Evolutionary conservation across 148 eudicot genomes (phyloP), one percentile per base, ranked within the genome.

Genomic region (Drosera capensis): DNA sequence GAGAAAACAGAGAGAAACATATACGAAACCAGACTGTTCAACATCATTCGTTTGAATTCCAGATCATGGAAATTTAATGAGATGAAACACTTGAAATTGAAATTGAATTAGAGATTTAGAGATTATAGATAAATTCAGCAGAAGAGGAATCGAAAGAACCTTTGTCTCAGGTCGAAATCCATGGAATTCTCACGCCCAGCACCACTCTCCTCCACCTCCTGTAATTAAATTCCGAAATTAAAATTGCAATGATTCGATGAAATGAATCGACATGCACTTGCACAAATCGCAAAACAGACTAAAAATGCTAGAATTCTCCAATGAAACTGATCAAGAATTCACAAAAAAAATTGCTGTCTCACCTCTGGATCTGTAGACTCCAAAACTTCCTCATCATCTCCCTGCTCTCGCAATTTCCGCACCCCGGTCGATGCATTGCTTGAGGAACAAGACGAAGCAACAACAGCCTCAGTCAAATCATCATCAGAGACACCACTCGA

Each of bases 351-450:
- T 1, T 24, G 17, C 22, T 11, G 22, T 15, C 46, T 36, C 54
- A 79, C 94, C 79, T 71, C 68, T 44, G 63, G 73, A 76, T 73
- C 75, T 59, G 46, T 45, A 14, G 46, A 36, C 26, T 47, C 55
- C 23, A 43, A 38, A 8, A 36, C 40, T 31, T 61, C 50, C 22
- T 52, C 46, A 0, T 25, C 48, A 13, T n/a, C n/a, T n/a, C n/a
- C n/a, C n/a, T n/a, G n/a, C n/a, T n/a, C n/a, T n/a, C n/a, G n/a
- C n/a, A n/a, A n/a, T n/a, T n/a, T n/a, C n/a, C n/a, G n/a, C n/a
- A 52, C 7, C 36, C 57, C 63, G 46, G 28, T 43, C 0, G 72
- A 58, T 4, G 35, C 36, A 29, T 68, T 64, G 45, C 77, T 68
- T 19, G 73, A 72, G 48, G 58, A 56, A 42, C 73, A 68, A 15